Evolutionary conservation across 2,329 filamentous ascomycete genomes (phyloP).

Genomic region (Aspergillus brunneoviolaceus): DNA sequence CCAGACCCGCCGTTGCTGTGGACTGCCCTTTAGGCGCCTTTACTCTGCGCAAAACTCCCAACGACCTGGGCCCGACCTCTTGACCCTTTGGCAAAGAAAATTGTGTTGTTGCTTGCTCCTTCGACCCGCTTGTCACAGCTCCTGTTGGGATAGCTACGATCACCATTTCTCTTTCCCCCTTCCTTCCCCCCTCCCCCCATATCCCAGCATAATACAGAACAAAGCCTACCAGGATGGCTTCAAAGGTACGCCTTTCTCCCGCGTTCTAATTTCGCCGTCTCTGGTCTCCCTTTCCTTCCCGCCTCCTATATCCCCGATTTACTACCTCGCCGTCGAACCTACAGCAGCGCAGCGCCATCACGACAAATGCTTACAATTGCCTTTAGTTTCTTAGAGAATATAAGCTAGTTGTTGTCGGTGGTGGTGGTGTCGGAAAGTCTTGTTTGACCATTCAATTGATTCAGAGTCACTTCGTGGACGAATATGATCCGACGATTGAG

Average conservation of each 20-base stretch:
- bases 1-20: conserved; percentile 30
- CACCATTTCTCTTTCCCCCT: conserved; percentile 12
- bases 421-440: conserved; percentile 98
- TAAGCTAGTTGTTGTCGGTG: conserved; percentile 94
- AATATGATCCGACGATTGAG: conserved; percentile 99
- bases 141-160: conserved; percentile 26
- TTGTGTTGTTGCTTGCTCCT: conserved; percentile 24
- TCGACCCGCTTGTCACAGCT: conserved; percentile 23
- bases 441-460: conserved; percentile 97
- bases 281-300: conserved; percentile 5
- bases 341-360: neutral
- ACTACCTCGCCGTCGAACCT: conserved; percentile 2
- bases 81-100: conserved; percentile 29
- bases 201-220: conserved; percentile 10
- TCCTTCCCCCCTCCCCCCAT: conserved; percentile 10
- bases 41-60: conserved; percentile 27
- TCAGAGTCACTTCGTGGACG: conserved; percentile 96
- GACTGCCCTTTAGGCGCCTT: conserved; percentile 25
- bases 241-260: conserved; percentile 26
- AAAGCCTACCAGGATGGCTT: conserved; percentile 28
- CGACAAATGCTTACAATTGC: conserved; percentile 22
- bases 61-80: conserved; percentile 29
- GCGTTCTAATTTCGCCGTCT: neutral
- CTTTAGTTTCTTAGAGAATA: conserved; percentile 81
- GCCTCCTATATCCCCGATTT: conserved; percentile 11